Conservation (phyloP, 805 yeast species). For the Kodamaea sagamina region DNA sequence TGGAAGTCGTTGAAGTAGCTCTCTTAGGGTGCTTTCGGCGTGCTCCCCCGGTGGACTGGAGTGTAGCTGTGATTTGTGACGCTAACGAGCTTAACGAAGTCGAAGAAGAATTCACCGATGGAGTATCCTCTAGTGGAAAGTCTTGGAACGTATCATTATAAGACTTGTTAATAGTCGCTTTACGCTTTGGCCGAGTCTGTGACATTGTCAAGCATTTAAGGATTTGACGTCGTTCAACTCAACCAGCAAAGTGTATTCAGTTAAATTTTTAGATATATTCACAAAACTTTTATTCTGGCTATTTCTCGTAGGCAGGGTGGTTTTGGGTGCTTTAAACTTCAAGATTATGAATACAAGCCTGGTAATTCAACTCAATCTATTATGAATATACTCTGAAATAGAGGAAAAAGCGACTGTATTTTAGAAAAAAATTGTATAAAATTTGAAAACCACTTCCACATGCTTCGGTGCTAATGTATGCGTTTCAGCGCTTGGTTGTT, state of each 20-base stretch:
- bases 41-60: neutral
- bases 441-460: conserved; percentile 2
- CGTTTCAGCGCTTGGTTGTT: too few relatives aligned
- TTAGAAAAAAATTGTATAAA: conserved; percentile 10
- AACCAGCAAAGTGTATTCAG: neutral
- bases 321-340: too few relatives aligned
- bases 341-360: too few relatives aligned
- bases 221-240: neutral
- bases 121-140: conserved; percentile 24
- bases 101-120: neutral
- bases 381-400: neutral
- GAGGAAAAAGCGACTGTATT: conserved; percentile 6
- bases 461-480: too few relatives aligned
- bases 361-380: too few relatives aligned
- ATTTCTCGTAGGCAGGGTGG: too few relatives aligned
- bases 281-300: neutral
- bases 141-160: conserved; percentile 37
- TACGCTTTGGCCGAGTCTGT: conserved; percentile 35
- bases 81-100: neutral
- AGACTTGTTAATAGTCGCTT: conserved; percentile 39
- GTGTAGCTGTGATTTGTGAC: too few relatives aligned
- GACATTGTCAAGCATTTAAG: conserved; percentile 18
- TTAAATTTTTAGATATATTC: neutral
- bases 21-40: conserved; percentile 3
- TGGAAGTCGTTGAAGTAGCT: neutral